phyloP scores from a whole-genome alignment of 2,329 filamentous ascomycete species.

The Exophiala sp. region DNA sequence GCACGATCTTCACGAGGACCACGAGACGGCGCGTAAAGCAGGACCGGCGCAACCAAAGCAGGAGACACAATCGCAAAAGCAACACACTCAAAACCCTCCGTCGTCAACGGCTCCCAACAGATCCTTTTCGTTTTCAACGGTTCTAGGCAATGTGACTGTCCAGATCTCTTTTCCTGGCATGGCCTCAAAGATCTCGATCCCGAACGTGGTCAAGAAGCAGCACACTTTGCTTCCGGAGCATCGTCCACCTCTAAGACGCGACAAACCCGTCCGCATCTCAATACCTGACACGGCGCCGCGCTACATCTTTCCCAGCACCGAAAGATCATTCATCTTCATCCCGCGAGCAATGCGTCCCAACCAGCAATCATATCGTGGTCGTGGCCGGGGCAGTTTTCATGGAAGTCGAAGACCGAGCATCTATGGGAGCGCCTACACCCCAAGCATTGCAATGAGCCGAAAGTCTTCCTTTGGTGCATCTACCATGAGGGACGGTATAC shows the following conservation, averaged over 20 bases:
- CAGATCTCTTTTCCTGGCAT: slow-evolving; percentile 74
- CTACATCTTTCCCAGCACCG: slow-evolving; percentile 84
- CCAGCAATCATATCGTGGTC: slow-evolving; percentile 66
- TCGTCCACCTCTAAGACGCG: slow-evolving; percentile 82
- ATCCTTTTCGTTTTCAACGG: slow-evolving; percentile 73
- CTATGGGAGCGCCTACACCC: slow-evolving; percentile 78
- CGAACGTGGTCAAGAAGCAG: slow-evolving; percentile 74
- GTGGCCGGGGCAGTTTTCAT: slow-evolving; percentile 67
- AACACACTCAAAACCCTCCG: slow-evolving; percentile 13
- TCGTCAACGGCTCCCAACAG: slow-evolving; percentile 56
- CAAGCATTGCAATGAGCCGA: slow-evolving; percentile 80
- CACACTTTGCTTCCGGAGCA: slow-evolving; percentile 94
- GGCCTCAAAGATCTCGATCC: slow-evolving; percentile 63
- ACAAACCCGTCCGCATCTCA: slow-evolving; percentile 93
- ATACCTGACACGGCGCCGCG: slow-evolving; percentile 68
- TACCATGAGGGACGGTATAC: slow-evolving; percentile 61
- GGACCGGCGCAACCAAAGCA: slow-evolving; percentile 32
- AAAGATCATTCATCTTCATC: slow-evolving; percentile 97
- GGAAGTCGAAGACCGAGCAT: slow-evolving; percentile 73
- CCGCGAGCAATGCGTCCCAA: slow-evolving; percentile 88
- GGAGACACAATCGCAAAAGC: slow-evolving; percentile 18
- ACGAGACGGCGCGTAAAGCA: slow-evolving; percentile 28
- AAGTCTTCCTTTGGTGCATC: slow-evolving; percentile 64
- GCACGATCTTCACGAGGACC: slow-evolving; percentile 83
- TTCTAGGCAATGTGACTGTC: slow-evolving; percentile 78